A percentile compares a stretch with the other conserved stretches of the same genome.
Evolutionary conservation across 495 filamentous ascomycete genomes (phyloP).

Genomic region (Astrothelium macrocarpum): DNA sequence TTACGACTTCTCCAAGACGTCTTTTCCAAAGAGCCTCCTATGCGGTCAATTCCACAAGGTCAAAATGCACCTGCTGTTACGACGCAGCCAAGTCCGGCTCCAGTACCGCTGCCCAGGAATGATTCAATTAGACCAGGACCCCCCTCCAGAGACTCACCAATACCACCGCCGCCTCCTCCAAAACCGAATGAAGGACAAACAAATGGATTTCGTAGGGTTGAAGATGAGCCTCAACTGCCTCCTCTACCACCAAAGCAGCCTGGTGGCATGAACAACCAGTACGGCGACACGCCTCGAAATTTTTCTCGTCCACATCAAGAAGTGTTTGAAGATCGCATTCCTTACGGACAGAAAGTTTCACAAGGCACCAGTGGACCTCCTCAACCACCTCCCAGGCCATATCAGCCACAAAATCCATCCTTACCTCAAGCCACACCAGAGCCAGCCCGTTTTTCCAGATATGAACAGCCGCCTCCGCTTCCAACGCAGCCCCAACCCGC

Average conservation of each 20-base stretch:
- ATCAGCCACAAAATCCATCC: slow-evolving; percentile 1
- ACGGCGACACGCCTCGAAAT: neutral
- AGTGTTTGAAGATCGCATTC: neutral
- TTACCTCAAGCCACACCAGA: slow-evolving; percentile 6
- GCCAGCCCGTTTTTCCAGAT: slow-evolving; percentile 20
- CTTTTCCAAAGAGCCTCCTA: slow-evolving; percentile 90
- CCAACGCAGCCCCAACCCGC: neutral
- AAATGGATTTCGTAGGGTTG: neutral
- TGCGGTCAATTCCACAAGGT: slow-evolving; percentile 38
- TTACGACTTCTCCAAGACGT: slow-evolving; percentile 73
- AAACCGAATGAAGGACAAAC: slow-evolving; percentile 24
- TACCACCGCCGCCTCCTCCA: slow-evolving; percentile 31
- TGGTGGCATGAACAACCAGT: neutral
- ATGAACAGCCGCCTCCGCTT: slow-evolving; percentile 1
- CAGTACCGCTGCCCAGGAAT: slow-evolving; percentile 60
- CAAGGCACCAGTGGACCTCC: slow-evolving; percentile 4
- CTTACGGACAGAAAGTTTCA: slow-evolving; percentile 7
- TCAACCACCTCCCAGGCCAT: slow-evolving; percentile 10
- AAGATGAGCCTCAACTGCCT: slow-evolving; percentile 17
- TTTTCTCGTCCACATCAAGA: neutral
- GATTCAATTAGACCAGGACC: slow-evolving; percentile 33
- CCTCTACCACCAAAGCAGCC: slow-evolving; percentile 15
- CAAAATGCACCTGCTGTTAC: slow-evolving; percentile 25
- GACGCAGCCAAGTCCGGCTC: slow-evolving; percentile 45
- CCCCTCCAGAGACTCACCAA: neutral